Percentiles rank a stretch among this genome's conserved stretches.
Evolutionary conservation across 2,329 filamentous ascomycete species (phyloP).

Genomic region (Colletotrichum sidae): DNA sequence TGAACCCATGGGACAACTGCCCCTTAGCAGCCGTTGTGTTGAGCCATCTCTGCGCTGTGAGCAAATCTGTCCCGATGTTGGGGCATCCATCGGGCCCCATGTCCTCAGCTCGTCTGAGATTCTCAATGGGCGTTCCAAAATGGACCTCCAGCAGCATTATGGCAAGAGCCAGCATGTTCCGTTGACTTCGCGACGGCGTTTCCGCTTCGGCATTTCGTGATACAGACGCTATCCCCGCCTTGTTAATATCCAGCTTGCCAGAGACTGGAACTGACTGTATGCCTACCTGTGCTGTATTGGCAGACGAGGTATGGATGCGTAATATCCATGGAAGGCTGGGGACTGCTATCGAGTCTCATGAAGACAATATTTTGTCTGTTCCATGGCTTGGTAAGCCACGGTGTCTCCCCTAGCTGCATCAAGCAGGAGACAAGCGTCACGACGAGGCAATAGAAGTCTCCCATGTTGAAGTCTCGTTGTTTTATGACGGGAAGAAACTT

Average conservation of each 20-base stretch:
- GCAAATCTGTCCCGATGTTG: neutral
- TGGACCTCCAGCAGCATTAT: constrained; percentile 15
- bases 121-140: constrained; percentile 1
- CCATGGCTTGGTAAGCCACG: neutral
- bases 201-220: neutral
- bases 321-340: neutral
- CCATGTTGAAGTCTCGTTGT: neutral
- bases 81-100: neutral
- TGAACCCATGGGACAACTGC: neutral
- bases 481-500: constrained; percentile 1
- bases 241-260: no score
- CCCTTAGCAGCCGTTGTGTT: neutral
- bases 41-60: constrained; percentile 4
- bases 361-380: constrained; percentile 5
- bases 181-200: neutral
- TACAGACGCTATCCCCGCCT: neutral
- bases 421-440: constrained; percentile 6
- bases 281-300: neutral
- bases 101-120: neutral
- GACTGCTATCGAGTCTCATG: neutral
- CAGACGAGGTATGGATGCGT: constrained; percentile 2
- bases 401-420: constrained; percentile 8
- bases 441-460: constrained; percentile 7
- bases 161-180: constrained; percentile 10
- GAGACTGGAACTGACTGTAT: neutral